phyloP scores from a whole-genome alignment of 2,329 filamentous ascomycete genomes.

The Trichoderma cornu-damae region DNA sequence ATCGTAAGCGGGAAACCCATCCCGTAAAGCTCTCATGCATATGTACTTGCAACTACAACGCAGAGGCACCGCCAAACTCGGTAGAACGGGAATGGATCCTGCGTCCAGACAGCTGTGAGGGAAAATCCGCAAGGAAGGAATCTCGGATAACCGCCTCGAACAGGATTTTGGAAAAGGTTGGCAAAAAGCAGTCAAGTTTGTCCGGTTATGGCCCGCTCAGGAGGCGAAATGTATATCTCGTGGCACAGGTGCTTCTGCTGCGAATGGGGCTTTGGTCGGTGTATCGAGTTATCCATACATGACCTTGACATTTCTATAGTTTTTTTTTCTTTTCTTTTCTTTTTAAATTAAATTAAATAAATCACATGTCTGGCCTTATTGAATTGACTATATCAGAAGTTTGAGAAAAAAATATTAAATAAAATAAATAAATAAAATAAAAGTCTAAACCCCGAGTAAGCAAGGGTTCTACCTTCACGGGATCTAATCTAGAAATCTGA shows the following conservation, averaged over 20 bases:
- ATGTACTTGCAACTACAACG: neutral
- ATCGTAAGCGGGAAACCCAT: neutral
- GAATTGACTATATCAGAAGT: neutral
- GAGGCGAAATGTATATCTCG: neutral
- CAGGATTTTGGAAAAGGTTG: neutral
- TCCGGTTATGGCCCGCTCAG: neutral
- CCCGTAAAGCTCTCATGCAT: neutral
- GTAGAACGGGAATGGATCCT: too few species aligned
- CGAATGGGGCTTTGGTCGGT: neutral
- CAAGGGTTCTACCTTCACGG: too few species aligned
- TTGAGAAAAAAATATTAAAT: too few species aligned
- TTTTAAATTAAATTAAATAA: neutral
- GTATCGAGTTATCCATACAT: neutral
- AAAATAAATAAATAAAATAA: neutral
- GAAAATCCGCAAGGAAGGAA: neutral
- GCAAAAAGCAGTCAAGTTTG: neutral
- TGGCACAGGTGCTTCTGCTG: neutral
- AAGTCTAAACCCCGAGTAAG: too few species aligned
- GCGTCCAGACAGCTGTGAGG: neutral
- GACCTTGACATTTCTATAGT: neutral
- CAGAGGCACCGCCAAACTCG: too few species aligned
- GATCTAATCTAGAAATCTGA: too few species aligned
- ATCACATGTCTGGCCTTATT: neutral
- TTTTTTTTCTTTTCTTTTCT: too few species aligned
- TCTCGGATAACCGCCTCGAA: neutral